phyloP scores from a whole-genome alignment of 2,329 filamentous ascomycete genomes.

The Aspergillus brunneoviolaceus region DNA sequence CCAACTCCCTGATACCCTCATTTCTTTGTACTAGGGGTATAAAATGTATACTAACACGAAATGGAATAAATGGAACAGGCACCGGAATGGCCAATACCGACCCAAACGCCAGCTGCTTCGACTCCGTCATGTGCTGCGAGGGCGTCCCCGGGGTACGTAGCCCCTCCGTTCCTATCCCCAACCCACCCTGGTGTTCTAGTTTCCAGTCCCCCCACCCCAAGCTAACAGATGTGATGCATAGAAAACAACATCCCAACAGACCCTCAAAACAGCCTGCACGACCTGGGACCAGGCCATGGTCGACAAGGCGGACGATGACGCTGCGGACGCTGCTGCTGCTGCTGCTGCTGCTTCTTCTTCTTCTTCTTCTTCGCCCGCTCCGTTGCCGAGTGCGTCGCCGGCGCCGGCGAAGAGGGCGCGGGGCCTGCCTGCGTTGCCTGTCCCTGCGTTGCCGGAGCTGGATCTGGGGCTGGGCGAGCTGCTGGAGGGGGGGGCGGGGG shows the following conservation, averaged over 20 bases:
- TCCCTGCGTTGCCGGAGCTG: neutral
- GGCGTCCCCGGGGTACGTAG: conserved; percentile 10
- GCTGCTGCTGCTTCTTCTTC: too few relatives aligned
- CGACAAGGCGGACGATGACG: conserved; percentile 19
- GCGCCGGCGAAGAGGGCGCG: too few relatives aligned
- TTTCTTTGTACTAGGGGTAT: too few relatives aligned
- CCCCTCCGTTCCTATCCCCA: neutral
- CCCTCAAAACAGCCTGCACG: conserved; percentile 21
- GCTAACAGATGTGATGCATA: neutral
- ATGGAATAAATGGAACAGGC: conserved; percentile 14
- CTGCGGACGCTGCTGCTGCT: neutral
- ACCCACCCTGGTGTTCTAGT: too few relatives aligned
- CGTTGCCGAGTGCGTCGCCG: too few relatives aligned
- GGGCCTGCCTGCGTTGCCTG: too few relatives aligned
- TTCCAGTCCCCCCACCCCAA: too few relatives aligned
- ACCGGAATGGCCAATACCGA: conserved; percentile 18
- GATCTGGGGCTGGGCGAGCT: neutral
- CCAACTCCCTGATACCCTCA: too few relatives aligned
- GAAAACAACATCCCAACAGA: neutral
- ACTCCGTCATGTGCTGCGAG: conserved; percentile 30
- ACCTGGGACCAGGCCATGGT: conserved; percentile 24
- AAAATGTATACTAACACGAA: too few relatives aligned
- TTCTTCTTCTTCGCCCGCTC: too few relatives aligned
- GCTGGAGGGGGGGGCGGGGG: neutral
- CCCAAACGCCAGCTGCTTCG: conserved; percentile 18